These are phyloP conservation scores for Euphorbia peplus DNA, from an alignment of 345 rosid genomes.

Conservation along the genomic window DNA sequence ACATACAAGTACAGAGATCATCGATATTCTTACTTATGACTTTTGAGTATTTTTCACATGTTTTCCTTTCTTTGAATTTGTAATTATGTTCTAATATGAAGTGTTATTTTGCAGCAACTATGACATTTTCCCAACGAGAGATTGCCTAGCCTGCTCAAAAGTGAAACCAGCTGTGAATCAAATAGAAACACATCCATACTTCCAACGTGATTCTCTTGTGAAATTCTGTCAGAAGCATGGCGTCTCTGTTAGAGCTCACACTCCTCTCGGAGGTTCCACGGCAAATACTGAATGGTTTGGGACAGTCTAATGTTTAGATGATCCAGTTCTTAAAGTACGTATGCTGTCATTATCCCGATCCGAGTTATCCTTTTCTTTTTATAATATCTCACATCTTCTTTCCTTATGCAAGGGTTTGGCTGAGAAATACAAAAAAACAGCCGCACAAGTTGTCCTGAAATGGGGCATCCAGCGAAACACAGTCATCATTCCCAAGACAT, in stretches of 20 bases:
- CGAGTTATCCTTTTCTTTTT: not conserved
- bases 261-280: constrained; percentile 76
- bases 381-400: not conserved
- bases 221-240: constrained; percentile 90
- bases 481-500: constrained; percentile 70
- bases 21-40: not conserved
- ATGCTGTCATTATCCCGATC: not conserved
- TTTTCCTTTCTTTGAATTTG: not conserved
- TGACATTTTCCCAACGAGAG: constrained; percentile 78
- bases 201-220: constrained; percentile 83
- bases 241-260: constrained; percentile 75
- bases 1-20: not conserved
- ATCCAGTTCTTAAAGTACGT: constrained; percentile 67
- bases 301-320: constrained; percentile 71
- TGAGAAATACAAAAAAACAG: constrained; percentile 68
- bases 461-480: constrained; percentile 86
- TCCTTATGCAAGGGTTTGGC: constrained; percentile 53
- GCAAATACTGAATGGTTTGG: constrained; percentile 79
- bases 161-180: constrained; percentile 98
- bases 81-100: constrained; percentile 7
- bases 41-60: not conserved
- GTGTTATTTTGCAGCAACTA: constrained; percentile 66
- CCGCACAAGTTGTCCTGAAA: constrained; percentile 66
- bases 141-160: constrained; percentile 87
- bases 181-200: constrained; percentile 87